Conservation (phyloP, 192 early-diverging fungal genomes). For the Coemansia reversa region DNA sequence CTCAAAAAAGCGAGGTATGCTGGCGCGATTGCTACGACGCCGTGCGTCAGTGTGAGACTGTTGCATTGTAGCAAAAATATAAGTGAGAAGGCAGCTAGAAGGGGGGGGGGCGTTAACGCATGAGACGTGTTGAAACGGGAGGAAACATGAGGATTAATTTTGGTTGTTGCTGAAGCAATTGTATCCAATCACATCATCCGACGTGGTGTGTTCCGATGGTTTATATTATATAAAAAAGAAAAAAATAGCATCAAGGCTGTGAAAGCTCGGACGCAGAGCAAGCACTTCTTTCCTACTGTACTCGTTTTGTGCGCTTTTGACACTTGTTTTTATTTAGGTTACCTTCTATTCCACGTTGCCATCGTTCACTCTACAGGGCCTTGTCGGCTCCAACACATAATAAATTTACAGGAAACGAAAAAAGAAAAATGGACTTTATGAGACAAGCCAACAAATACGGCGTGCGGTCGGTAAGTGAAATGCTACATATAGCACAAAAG, state of each 20-base stretch:
- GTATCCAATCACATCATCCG: constrained; percentile 14
- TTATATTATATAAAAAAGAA: no score
- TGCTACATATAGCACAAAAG: neutral
- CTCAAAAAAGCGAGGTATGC: neutral
- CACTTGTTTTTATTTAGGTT: constrained; percentile 3
- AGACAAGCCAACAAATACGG: constrained; percentile 40
- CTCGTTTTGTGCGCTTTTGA: neutral
- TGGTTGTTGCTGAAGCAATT: neutral
- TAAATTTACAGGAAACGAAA: constrained; percentile 1
- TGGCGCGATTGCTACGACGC: neutral
- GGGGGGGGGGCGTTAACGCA: no score
- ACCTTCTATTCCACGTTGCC: constrained; percentile 1
- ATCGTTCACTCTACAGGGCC: neutral
- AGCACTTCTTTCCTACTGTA: neutral
- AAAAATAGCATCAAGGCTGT: no score
- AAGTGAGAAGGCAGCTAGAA: neutral
- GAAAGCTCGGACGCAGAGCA: neutral
- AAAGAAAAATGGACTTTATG: constrained; percentile 43
- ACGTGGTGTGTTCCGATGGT: neutral
- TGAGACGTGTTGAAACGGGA: no score
- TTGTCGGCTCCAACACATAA: neutral
- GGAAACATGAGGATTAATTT: no score
- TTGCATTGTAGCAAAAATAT: neutral
- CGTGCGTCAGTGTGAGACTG: neutral
- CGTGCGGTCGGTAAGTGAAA: constrained; percentile 49